Conservation (phyloP, 768 basidiomycete species). For the Kwoniella shandongensis region DNA sequence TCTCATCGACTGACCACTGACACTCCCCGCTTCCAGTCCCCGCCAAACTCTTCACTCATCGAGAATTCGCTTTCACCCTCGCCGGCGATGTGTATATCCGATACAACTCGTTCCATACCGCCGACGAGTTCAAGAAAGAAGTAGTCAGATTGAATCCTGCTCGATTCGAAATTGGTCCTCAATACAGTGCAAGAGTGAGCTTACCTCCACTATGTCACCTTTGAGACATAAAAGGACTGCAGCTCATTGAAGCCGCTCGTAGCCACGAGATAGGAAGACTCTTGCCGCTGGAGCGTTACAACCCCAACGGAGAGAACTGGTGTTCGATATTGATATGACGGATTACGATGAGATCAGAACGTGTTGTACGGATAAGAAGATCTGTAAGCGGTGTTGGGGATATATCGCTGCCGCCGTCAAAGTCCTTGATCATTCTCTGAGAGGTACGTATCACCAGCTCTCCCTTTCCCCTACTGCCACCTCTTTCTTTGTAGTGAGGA, state of each 20-base stretch:
- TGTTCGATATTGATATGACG: conserved; percentile 99
- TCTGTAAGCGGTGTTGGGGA: conserved; percentile 90
- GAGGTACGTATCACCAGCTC: conserved; percentile 59
- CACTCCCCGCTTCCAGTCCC: conserved; percentile 54
- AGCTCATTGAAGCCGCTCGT: conserved; percentile 1
- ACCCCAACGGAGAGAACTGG: conserved; percentile 82
- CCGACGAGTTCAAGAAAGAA: conserved; percentile 89
- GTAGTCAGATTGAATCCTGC: conserved; percentile 79
- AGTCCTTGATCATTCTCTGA: conserved; percentile 73
- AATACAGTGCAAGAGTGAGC: conserved; percentile 81
- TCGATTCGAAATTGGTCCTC: conserved; percentile 94
- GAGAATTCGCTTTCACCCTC: conserved; percentile 94
- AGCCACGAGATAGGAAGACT: conserved; percentile 90
- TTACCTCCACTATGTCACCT: neutral
- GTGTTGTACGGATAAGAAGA: conserved; percentile 85
- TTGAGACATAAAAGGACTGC: neutral
- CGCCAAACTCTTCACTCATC: conserved; percentile 78
- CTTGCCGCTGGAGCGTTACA: conserved; percentile 67
- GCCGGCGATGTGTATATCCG: conserved; percentile 87
- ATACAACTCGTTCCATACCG: conserved; percentile 83
- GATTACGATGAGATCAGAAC: conserved; percentile 95
- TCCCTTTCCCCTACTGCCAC: neutral
- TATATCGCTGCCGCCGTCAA: conserved; percentile 91
- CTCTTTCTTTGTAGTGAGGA: no score
- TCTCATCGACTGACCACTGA: neutral